Conservation (phyloP, 345 rosid species). For the Conringia planisiliqua region DNA sequence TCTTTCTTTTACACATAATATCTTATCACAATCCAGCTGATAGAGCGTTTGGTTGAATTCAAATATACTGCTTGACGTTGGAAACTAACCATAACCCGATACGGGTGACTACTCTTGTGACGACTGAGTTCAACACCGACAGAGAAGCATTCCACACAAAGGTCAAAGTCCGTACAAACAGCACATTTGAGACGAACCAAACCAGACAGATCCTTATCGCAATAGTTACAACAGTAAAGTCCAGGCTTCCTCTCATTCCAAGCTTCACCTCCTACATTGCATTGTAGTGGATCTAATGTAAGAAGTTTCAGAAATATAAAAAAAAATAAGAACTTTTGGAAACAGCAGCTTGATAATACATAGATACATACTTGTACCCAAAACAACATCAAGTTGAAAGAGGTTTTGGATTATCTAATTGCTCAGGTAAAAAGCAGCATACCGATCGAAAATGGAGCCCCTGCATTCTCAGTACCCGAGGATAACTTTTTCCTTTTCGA, state of each 20-base stretch:
- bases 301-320: background rate
- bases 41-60: background rate
- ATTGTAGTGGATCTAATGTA: background rate
- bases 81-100: conserved; percentile 83
- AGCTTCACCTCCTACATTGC: conserved; percentile 41
- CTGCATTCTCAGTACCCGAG: conserved; percentile 44
- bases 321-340: background rate
- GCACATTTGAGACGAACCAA: conserved; percentile 85
- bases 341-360: background rate
- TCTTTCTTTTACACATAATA: background rate
- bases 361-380: no score
- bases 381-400: background rate
- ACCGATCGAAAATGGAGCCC: conserved; percentile 33
- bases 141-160: conserved; percentile 84
- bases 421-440: background rate
- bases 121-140: conserved; percentile 80
- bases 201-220: conserved; percentile 86
- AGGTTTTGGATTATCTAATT: background rate
- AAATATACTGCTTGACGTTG: background rate
- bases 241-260: conserved; percentile 48
- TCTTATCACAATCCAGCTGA: background rate
- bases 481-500: conserved; percentile 59
- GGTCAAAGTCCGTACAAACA: conserved; percentile 82
- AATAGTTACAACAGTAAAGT: conserved; percentile 83
- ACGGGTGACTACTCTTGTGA: conserved; percentile 73